Base-by-base conservation (phyloP, 495 filamentous ascomycete genomes). In the Aspergillus cristatus region DNA sequence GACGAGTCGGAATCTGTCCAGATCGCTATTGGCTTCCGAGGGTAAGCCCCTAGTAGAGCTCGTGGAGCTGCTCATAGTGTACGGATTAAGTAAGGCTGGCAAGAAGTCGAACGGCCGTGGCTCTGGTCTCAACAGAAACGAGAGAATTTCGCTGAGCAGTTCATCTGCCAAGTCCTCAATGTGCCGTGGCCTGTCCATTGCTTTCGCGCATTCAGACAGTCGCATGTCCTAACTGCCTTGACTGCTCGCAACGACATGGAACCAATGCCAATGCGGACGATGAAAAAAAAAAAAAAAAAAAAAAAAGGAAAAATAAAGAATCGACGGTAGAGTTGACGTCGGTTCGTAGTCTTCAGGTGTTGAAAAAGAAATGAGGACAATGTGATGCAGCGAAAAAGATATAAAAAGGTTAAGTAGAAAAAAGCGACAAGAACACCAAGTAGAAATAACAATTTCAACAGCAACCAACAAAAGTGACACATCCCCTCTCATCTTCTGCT, bases 91-190 rank as follows among this genome's bases (percentile, higher is more conserved):
- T n/a, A n/a, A n/a, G n/a, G n/a, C n/a, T 2, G 31, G 22, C 1
- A 38, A 39, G 45, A 29, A 37, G 7, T 40, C 48, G 28, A 34
- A 37, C 26, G 34, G 14, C 28, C 43, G 38, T 14, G 48, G 38
- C 22, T 46, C 41, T 14, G 48, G 38, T 6, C 48, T 48, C 12
- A 63, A 40, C 11, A 68, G 32, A 34, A 57, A 65, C 14, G 43
- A 50, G 14, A 69, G 65, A 17, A 85, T 76, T 24, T 71, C 60
- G 43, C 62, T 69, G 30, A 82, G 58, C 18, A 85, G 51, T 51
- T 85, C 81, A 49, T 75, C 71, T 18, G 77, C 72, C 18, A 82
- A 57, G 36, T 62, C 53, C 20, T 67, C 58, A 50, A 81, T 70
- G 46, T 49, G 52, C 50, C 54, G 48, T 35, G 45, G 48, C 37